These are phyloP conservation scores for Erigeron philadelphicus DNA, from an alignment of 140 eudicot genomes.

Conservation along the genomic window DNA sequence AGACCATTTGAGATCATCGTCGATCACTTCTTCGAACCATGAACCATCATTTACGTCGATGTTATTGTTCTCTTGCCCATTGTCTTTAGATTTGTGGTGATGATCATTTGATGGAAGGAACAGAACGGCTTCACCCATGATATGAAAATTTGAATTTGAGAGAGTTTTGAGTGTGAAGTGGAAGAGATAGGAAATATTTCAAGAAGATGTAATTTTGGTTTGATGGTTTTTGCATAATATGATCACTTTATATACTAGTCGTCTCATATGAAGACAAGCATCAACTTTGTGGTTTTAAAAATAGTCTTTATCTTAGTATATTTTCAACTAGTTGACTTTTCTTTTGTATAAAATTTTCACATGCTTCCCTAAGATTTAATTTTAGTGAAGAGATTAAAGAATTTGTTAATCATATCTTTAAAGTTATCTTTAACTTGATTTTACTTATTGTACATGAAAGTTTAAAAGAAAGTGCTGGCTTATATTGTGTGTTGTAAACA, in stretches of 20 bases:
- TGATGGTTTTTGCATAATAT: slow-evolving; percentile 16
- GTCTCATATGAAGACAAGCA: slow-evolving; percentile 13
- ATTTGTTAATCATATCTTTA: too few relatives aligned
- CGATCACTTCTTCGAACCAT: slow-evolving; percentile 89
- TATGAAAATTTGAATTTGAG: not conserved
- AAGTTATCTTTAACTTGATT: too few relatives aligned
- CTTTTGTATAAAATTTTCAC: not conserved
- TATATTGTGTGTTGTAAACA: too few relatives aligned
- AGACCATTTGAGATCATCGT: slow-evolving; percentile 67
- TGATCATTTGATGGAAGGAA: slow-evolving; percentile 20
- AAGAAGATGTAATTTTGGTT: slow-evolving; percentile 4
- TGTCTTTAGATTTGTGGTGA: slow-evolving; percentile 11
- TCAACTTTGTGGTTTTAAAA: slow-evolving; percentile 8
- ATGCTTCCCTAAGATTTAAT: too few relatives aligned
- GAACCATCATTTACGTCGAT: slow-evolving; percentile 1
- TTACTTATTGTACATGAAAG: too few relatives aligned
- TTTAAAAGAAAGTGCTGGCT: too few relatives aligned
- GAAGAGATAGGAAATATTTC: not conserved
- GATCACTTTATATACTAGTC: slow-evolving; percentile 22
- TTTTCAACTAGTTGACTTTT: not conserved
- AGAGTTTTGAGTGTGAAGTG: not conserved
- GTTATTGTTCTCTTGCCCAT: slow-evolving; percentile 3
- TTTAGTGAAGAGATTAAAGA: too few relatives aligned
- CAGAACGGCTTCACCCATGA: slow-evolving; percentile 34
- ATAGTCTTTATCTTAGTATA: not conserved